Base-by-base conservation (phyloP, 2,329 filamentous ascomycete species). In the Fusarium falciforme region DNA sequence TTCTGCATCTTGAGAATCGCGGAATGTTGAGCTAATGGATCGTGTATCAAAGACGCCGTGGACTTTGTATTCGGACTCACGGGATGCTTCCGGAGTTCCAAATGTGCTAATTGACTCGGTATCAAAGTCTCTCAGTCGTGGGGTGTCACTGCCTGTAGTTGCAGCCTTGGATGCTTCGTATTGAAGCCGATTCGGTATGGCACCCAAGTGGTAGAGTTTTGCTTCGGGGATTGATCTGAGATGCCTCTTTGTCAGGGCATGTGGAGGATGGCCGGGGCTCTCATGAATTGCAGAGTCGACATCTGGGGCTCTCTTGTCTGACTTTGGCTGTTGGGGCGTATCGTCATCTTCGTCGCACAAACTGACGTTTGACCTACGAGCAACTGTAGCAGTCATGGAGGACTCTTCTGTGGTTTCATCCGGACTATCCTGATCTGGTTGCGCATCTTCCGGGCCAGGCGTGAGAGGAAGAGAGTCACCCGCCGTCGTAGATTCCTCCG, bases 1-100 rank as follows among this genome's bases (percentile, higher is more conserved):
- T 12, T 68, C 59, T 9, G 44, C 17, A 27, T 63, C 38, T 9
- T 58, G 60, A 65, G 76, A 67, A 31, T 76, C 59, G 31, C 71
- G 72, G 27, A 73, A 75, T 16, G 73, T 70, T 3, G 54, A 67
- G 29, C 66, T 67, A 35, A 31, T n/a, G 22, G 74, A 69, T 7
- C 29, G 64, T 52, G 74, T 69, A 29, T 72, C 65, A 10, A 77
- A 67, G 12, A 77, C 67, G 47, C 78, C 76, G 33, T 77, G 77
- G 8, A 72, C 60, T 31, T 55, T 31, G 12, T 16, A 35, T 25
- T 61, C 66, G 11, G 57, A 31, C 12, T 61, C 61, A n/a, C 49
- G 35, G 8, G 64, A 25, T 17, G 38, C 17, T 16, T 49, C 58
- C 11, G 25, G 57, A n/a, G 40, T 40, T 17, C 57, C 49, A 10